Evolutionary conservation across 169 alveolate species (phyloP).

Genomic region (Plasmodium coatneyi): DNA sequence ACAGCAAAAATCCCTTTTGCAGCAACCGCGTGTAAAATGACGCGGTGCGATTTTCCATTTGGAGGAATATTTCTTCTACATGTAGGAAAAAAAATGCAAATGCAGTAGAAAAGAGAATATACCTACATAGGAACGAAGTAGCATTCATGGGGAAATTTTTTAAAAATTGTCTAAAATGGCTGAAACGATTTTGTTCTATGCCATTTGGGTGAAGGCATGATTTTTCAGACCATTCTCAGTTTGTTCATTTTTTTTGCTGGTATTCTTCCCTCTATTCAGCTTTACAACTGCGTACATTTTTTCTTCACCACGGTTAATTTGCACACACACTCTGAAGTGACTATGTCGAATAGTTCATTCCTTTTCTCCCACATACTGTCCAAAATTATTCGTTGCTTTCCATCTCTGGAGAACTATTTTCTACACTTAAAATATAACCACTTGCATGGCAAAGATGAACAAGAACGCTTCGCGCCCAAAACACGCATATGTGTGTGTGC

Average conservation of each 20-base stretch:
- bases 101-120: not conserved
- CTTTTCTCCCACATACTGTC: not conserved
- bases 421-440: not conserved
- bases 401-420: not conserved
- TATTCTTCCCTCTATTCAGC: not conserved
- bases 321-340: constrained; percentile 6
- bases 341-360: not conserved
- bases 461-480: not conserved
- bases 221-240: not conserved
- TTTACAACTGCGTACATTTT: not conserved
- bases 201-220: not conserved
- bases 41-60: not conserved
- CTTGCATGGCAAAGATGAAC: not conserved
- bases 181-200: not conserved
- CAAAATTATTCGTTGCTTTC: not conserved
- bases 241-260: not conserved
- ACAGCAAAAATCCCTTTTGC: not conserved
- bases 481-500: not conserved
- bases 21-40: not conserved
- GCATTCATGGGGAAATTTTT: not conserved
- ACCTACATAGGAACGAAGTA: not conserved
- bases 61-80: not conserved
- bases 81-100: not conserved
- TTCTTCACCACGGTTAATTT: not conserved
- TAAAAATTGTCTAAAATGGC: not conserved